These are phyloP conservation scores for Lophiotrema nucula DNA, from an alignment of 495 filamentous ascomycete species.

Conservation along the genomic window DNA sequence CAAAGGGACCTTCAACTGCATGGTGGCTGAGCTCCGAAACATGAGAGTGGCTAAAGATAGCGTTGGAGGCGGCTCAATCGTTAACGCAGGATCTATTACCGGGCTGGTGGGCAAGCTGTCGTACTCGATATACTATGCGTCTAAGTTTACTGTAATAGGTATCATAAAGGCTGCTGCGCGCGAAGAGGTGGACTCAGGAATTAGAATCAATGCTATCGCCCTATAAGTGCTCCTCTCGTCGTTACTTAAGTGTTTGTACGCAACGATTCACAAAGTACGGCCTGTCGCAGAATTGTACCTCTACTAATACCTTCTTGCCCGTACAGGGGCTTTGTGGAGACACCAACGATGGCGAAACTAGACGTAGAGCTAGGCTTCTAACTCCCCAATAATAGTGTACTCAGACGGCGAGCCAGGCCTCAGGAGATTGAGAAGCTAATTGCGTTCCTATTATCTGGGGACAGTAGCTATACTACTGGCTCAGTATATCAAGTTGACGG, in stretches of 20 bases:
- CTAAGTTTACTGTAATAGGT: constrained; percentile 56
- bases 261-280: too few species aligned
- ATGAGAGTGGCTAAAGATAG: constrained; percentile 14
- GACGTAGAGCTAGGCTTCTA: constrained; percentile 37
- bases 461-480: constrained; percentile 25
- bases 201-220: constrained; percentile 25
- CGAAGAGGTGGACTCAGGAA: constrained; percentile 14
- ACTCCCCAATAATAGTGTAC: constrained; percentile 19
- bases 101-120: constrained; percentile 50
- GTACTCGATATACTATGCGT: constrained; percentile 56
- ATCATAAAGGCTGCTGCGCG: constrained; percentile 53
- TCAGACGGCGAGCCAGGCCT: too few species aligned
- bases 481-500: constrained; percentile 28
- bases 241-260: too few species aligned
- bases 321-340: constrained; percentile 34
- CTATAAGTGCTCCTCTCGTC: constrained; percentile 25
- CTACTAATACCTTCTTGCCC: not conserved
- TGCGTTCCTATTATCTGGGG: constrained; percentile 21
- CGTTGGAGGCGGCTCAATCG: constrained; percentile 43
- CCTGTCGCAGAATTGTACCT: too few species aligned
- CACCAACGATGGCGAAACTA: constrained; percentile 47
- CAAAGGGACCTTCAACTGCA: constrained; percentile 37
- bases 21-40: constrained; percentile 33
- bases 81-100: constrained; percentile 57
- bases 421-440: constrained; percentile 28